phyloP scores from a whole-genome alignment of 2,329 filamentous ascomycete species.

The Cladosporium sphaerospermum region DNA sequence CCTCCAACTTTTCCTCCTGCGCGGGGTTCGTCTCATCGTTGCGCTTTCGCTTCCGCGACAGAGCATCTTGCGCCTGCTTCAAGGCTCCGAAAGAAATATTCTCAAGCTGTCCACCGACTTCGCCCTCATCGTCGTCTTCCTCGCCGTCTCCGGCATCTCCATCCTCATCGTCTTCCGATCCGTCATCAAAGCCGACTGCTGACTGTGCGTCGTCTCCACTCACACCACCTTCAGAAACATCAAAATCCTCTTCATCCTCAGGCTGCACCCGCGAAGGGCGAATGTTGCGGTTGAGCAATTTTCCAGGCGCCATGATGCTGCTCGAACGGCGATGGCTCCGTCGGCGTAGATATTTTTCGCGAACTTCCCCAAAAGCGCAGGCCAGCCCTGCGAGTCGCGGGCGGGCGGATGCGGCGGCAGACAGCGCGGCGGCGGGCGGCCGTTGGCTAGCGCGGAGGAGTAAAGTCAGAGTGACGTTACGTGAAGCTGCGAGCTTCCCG shows the following conservation, averaged over 20 bases:
- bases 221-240: neutral
- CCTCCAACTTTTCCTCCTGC: slow-evolving; percentile 42
- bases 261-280: slow-evolving; percentile 4
- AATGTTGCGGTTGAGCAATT: slow-evolving; percentile 13
- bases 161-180: slow-evolving; percentile 27
- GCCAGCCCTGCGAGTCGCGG: neutral
- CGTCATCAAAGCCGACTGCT: slow-evolving; percentile 12
- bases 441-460: neutral
- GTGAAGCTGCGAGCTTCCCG: neutral
- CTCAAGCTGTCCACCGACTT: slow-evolving; percentile 43
- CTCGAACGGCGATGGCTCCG: neutral
- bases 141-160: slow-evolving; percentile 30
- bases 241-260: slow-evolving; percentile 13
- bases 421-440: neutral
- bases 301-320: slow-evolving; percentile 15
- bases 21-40: slow-evolving; percentile 31
- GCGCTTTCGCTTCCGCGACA: slow-evolving; percentile 45
- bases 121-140: slow-evolving; percentile 34
- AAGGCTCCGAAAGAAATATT: slow-evolving; percentile 83
- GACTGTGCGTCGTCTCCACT: slow-evolving; percentile 16
- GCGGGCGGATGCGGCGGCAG: neutral
- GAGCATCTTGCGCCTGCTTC: slow-evolving; percentile 71
- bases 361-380: neutral
- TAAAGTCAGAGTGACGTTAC: neutral
- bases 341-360: neutral